phyloP scores from a whole-genome alignment of 2,329 filamentous ascomycete genomes.

The Juglanconis oblonga region DNA sequence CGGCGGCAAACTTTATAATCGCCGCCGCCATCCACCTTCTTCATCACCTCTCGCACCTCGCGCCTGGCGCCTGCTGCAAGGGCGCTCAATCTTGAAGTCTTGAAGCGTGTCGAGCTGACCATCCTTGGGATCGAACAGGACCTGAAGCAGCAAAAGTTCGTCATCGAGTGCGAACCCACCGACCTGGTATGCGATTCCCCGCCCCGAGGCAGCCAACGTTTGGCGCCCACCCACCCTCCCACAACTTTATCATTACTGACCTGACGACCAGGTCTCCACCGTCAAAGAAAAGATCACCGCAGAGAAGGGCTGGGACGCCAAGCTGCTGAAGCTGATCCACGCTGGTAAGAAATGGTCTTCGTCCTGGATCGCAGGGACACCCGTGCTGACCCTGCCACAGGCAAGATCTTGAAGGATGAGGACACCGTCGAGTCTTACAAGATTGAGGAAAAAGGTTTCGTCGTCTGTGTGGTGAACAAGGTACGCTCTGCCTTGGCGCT shows the following conservation, averaged over 20 bases:
- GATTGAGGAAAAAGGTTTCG: slow-evolving; percentile 99
- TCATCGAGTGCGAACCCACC: slow-evolving; percentile 88
- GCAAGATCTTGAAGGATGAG: slow-evolving; percentile 97
- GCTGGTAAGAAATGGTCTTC: slow-evolving; percentile 63
- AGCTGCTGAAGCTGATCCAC: slow-evolving; percentile 94
- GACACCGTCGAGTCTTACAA: slow-evolving; percentile 96
- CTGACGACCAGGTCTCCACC: slow-evolving; percentile 65
- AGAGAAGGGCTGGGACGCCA: slow-evolving; percentile 92
- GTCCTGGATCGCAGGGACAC: neutral
- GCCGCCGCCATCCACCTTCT: neutral
- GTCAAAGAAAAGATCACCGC: slow-evolving; percentile 90
- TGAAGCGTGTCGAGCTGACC: slow-evolving; percentile 15
- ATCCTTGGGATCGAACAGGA: slow-evolving; percentile 57
- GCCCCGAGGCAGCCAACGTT: neutral
- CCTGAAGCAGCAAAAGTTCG: slow-evolving; percentile 98
- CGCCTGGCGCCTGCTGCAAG: neutral
- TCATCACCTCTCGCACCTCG: neutral
- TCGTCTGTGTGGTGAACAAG: slow-evolving; percentile 98
- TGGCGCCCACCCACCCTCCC: neutral
- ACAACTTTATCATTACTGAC: slow-evolving; percentile 22
- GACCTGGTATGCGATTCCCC: slow-evolving; percentile 70
- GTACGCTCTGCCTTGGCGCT: slow-evolving; percentile 43
- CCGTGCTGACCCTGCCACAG: slow-evolving; percentile 45
- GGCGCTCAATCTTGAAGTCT: neutral
- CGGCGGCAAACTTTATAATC: neutral